phyloP scores from a whole-genome alignment of 179 eudicot species.

The Spergularia azorica region DNA sequence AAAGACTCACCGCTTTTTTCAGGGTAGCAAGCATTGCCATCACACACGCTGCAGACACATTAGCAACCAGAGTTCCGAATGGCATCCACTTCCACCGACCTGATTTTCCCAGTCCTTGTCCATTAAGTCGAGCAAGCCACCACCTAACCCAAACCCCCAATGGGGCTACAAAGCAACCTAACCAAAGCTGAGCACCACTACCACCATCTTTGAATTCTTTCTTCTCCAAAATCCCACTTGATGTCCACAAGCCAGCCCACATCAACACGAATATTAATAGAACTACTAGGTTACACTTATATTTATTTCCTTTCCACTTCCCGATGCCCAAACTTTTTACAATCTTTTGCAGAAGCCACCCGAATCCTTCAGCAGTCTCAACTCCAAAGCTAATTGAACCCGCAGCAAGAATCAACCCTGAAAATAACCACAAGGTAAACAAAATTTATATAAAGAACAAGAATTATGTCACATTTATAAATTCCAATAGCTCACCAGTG shows the following conservation, averaged over 20 bases:
- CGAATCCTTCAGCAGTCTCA: slow-evolving; percentile 58
- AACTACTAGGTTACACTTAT: slow-evolving; percentile 33
- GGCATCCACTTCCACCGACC: slow-evolving; percentile 71
- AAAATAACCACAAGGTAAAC: slow-evolving; percentile 1
- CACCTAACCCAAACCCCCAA: slow-evolving; percentile 87
- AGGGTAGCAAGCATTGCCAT: slow-evolving; percentile 83
- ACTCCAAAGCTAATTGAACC: slow-evolving; percentile 63
- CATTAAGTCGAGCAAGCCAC: slow-evolving; percentile 79
- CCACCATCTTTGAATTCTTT: slow-evolving; percentile 52
- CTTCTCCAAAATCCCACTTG: slow-evolving; percentile 44
- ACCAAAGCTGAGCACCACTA: slow-evolving; percentile 60
- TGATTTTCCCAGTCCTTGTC: slow-evolving; percentile 62
- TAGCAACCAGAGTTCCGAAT: slow-evolving; percentile 75
- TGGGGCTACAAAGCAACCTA: slow-evolving; percentile 77
- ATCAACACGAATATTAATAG: slow-evolving; percentile 37
- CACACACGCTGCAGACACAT: slow-evolving; percentile 72
- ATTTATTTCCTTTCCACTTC: slow-evolving; percentile 22
- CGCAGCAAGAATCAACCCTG: slow-evolving; percentile 70
- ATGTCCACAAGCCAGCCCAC: slow-evolving; percentile 49
- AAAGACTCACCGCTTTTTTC: slow-evolving; percentile 57
- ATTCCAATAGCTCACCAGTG: background rate
- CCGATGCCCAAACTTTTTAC: slow-evolving; percentile 19
- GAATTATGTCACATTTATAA: background rate
- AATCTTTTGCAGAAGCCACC: slow-evolving; percentile 30
- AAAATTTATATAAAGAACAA: background rate